Conservation (phyloP, 176 grass and related monocot genomes). For the Triticum dicoccoides region DNA sequence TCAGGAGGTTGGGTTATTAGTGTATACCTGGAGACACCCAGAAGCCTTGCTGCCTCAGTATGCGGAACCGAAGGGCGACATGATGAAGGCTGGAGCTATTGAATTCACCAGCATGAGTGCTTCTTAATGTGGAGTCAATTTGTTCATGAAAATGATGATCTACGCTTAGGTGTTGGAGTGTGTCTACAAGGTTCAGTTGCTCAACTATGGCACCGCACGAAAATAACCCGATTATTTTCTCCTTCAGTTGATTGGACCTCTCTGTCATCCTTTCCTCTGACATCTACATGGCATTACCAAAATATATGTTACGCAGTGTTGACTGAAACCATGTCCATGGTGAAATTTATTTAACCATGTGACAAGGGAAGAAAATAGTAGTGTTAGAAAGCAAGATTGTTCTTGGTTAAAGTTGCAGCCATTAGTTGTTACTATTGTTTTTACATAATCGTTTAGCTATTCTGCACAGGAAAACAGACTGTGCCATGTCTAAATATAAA, state of each 20-base stretch:
- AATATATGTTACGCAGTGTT: background rate
- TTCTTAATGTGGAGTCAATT: background rate
- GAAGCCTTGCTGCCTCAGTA: conserved; percentile 34
- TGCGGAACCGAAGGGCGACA: conserved; percentile 27
- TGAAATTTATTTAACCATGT: background rate
- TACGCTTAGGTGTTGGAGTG: conserved; percentile 25
- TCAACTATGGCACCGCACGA: background rate
- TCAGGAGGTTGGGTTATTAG: background rate
- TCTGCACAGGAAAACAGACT: too few relatives aligned
- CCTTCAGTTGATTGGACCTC: conserved; percentile 3
- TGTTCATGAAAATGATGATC: conserved; percentile 29
- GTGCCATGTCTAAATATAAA: background rate
- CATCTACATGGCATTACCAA: conserved; percentile 16
- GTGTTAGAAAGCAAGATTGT: background rate
- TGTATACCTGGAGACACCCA: conserved; percentile 35
- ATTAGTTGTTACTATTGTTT: background rate
- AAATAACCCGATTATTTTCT: conserved; percentile 12
- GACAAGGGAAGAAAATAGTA: background rate
- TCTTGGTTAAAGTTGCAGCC: background rate
- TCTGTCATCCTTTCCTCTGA: conserved; percentile 16
- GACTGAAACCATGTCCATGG: background rate
- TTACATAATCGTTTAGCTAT: too few relatives aligned
- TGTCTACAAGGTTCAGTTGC: conserved; percentile 24
- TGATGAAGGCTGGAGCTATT: conserved; percentile 22
- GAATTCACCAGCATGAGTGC: background rate